phyloP scores from a whole-genome alignment of 768 basidiomycete genomes.

The Lactarius vividus region DNA sequence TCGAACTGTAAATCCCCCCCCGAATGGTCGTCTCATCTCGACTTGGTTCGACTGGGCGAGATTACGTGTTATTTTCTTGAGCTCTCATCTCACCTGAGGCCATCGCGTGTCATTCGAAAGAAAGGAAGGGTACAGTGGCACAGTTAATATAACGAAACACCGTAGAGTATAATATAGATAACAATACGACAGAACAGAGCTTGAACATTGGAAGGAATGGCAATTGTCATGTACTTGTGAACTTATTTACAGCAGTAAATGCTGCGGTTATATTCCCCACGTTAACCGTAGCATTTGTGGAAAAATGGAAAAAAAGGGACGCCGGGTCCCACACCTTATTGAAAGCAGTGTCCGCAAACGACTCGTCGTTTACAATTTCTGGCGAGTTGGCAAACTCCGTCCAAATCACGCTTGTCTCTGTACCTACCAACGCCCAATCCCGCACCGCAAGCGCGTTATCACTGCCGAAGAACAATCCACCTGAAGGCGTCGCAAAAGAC shows the following conservation, averaged over 20 bases:
- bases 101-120: background rate
- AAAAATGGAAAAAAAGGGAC: slow-evolving; percentile 33
- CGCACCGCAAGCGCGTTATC: slow-evolving; percentile 47
- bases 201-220: background rate
- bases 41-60: background rate
- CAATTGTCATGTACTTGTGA: slow-evolving; percentile 22
- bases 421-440: slow-evolving; percentile 50
- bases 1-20: slow-evolving; percentile 1
- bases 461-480: slow-evolving; percentile 60
- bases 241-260: slow-evolving; percentile 35
- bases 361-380: slow-evolving; percentile 48
- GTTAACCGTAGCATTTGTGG: slow-evolving; percentile 32
- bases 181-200: slow-evolving; percentile 10
- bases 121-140: background rate
- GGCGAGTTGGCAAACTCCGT: slow-evolving; percentile 50
- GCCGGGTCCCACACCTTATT: slow-evolving; percentile 51
- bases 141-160: background rate
- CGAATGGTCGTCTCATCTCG: background rate
- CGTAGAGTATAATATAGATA: slow-evolving; percentile 21
- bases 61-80: slow-evolving; percentile 7
- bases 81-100: slow-evolving; percentile 5
- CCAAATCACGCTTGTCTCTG: slow-evolving; percentile 46
- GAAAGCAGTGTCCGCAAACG: slow-evolving; percentile 44
- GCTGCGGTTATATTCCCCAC: slow-evolving; percentile 47
- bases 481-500: slow-evolving; percentile 49